phyloP scores from a whole-genome alignment of 2,329 filamentous ascomycete species.

The Juglanconis oblonga region DNA sequence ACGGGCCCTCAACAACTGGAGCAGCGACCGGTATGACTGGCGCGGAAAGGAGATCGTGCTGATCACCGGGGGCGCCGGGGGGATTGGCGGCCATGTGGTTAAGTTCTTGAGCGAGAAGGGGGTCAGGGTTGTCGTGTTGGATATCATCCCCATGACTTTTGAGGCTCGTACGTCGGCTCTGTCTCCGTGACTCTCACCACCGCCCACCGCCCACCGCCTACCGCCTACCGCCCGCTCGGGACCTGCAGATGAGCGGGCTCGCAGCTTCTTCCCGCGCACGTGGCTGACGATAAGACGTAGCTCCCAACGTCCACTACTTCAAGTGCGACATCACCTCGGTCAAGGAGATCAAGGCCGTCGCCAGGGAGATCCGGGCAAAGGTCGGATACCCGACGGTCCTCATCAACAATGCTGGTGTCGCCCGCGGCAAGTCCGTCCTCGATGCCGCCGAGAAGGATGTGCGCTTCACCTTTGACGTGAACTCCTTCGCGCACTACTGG shows the following conservation, averaged over 20 bases:
- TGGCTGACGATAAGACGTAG: constrained; percentile 23
- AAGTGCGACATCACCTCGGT: constrained; percentile 66
- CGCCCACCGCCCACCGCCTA: no score
- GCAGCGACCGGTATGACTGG: constrained; percentile 60
- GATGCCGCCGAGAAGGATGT: constrained; percentile 55
- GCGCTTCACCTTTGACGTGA: constrained; percentile 69
- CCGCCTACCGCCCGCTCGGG: no score
- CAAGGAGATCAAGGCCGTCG: constrained; percentile 48
- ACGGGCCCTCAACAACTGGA: constrained; percentile 48
- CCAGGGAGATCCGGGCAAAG: constrained; percentile 48
- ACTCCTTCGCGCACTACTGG: constrained; percentile 66
- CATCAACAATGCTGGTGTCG: constrained; percentile 70
- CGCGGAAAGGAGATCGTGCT: constrained; percentile 64
- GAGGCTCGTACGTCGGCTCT: constrained; percentile 38
- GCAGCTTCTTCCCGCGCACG: background rate
- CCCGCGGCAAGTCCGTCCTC: constrained; percentile 59
- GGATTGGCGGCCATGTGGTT: constrained; percentile 68
- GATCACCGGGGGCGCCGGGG: constrained; percentile 71
- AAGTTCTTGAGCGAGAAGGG: constrained; percentile 61
- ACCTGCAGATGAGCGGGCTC: no score
- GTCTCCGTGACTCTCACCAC: background rate
- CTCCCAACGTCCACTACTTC: constrained; percentile 62
- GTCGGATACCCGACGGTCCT: constrained; percentile 66
- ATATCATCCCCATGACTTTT: constrained; percentile 62
- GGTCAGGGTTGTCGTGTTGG: constrained; percentile 68